phyloP scores from a whole-genome alignment of 2,329 filamentous ascomycete genomes.

The Zymoseptoria tritici region DNA sequence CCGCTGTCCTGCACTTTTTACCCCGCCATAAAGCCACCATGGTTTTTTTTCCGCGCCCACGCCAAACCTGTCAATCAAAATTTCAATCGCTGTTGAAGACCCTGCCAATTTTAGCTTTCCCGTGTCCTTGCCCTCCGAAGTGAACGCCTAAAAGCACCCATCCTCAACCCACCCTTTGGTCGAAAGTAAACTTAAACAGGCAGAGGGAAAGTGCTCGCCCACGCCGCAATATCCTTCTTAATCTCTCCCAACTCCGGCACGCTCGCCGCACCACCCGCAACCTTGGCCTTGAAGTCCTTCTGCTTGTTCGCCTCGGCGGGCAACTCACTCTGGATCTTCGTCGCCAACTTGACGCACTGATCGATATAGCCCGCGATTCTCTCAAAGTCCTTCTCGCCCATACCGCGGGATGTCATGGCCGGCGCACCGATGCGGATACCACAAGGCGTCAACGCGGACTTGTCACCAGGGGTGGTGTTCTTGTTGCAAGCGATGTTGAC shows the following conservation, averaged over 20 bases:
- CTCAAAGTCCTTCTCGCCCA: constrained; percentile 86
- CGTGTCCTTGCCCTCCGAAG: no score
- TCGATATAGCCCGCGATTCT: constrained; percentile 86
- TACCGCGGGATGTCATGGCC: constrained; percentile 94
- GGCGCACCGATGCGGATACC: constrained; percentile 95
- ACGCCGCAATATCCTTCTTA: constrained; percentile 80
- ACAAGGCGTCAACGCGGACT: constrained; percentile 87
- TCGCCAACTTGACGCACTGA: constrained; percentile 78
- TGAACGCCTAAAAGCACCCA: background rate
- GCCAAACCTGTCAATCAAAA: no score
- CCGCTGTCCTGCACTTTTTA: no score
- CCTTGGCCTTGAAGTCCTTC: constrained; percentile 98
- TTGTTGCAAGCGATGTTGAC: constrained; percentile 99
- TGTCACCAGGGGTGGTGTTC: constrained; percentile 96
- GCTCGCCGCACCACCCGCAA: constrained; percentile 61
- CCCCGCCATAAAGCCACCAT: no score
- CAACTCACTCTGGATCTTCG: constrained; percentile 73
- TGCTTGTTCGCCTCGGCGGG: constrained; percentile 99
- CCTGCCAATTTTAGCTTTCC: no score
- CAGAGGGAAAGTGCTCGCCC: constrained; percentile 87
- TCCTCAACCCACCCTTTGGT: background rate
- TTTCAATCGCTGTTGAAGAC: no score
- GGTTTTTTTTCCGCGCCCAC: no score
- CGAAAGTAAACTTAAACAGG: constrained; percentile 51
- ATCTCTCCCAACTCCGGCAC: constrained; percentile 66